Base-by-base conservation (phyloP, 805 yeast genomes). In the Trichomonascus vanleenenianus region DNA sequence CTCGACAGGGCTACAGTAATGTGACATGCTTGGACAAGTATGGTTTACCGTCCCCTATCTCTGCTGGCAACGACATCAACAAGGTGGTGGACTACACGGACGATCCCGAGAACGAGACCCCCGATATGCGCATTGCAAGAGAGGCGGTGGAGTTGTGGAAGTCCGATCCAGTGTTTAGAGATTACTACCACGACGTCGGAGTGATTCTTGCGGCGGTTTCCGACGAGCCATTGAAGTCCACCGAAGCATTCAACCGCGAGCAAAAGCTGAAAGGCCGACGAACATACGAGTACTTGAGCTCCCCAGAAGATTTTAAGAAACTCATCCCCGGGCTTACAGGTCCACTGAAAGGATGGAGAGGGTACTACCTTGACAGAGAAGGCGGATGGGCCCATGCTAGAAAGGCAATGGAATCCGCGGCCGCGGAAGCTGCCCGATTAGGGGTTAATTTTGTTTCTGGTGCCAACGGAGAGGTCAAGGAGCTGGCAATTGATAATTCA, bases 21-120 rank as follows among this genome's bases (percentile, higher is more conserved):
- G 19, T 34, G 3, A 15, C 11, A 10, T 34, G 37, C 19, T 34
- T 46, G 20, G 49, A 46, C 36, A 27, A 46, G 36, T 39, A 42
- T 27, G 25, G 18, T 11, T 15, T 45, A 25, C 51, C 51, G 2
- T 46, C 50, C 7, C 37, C 45, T 5, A 34, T 43, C 16, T 42
- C 50, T 0, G 79, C 79, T 18, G 70, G 75, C 3, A 64, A 64
- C 45, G 79, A 74, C 50, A 60, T 61, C 48, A 74, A 73, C 54
- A 74, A 74, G 55, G 72, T 74, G 40, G 62, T 73, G 11, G 57
- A 76, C 16, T 14, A 15, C 44, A 59, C 70, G 0, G 76, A 72
- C 49, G 72, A 73, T 47, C 53, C 65, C 3, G 73, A 70, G 41
- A 14, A 71, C 72, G 46, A 55, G 74, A 6, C 59, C 59, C 43